Conservation (phyloP, 2,329 filamentous ascomycete genomes). For the Pestalotiopsis sp. region DNA sequence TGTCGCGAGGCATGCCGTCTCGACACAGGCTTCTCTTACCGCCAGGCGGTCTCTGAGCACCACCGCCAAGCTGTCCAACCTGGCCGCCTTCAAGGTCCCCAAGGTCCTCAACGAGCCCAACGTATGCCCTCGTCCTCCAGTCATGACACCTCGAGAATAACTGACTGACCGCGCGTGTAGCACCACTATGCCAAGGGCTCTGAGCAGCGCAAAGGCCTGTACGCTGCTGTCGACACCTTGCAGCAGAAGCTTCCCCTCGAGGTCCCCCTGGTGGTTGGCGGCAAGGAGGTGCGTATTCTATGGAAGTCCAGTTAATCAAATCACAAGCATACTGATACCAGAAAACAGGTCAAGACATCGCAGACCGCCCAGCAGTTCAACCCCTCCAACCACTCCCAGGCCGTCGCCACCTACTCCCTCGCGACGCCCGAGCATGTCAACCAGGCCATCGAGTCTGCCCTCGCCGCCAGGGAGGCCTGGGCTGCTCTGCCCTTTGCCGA, state of each 20-base stretch:
- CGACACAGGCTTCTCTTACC: conserved; percentile 19
- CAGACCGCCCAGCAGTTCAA: conserved; percentile 73
- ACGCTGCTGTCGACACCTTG: conserved; percentile 70
- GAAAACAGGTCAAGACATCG: conserved; percentile 64
- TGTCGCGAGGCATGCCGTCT: conserved; percentile 3
- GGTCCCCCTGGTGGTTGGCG: conserved; percentile 82
- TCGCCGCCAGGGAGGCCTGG: conserved; percentile 86
- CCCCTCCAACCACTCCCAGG: conserved; percentile 76
- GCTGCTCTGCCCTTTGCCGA: conserved; percentile 86
- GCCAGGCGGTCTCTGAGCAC: conserved; percentile 26
- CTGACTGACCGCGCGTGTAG: conserved; percentile 45
- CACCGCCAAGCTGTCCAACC: conserved; percentile 50
- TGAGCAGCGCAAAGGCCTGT: conserved; percentile 74
- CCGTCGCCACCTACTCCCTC: conserved; percentile 82
- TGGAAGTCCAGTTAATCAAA: not conserved
- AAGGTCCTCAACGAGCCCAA: conserved; percentile 93
- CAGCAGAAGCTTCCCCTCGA: conserved; percentile 72
- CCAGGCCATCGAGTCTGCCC: conserved; percentile 79
- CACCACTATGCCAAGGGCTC: conserved; percentile 89
- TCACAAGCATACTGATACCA: not conserved
- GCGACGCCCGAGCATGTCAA: conserved; percentile 77
- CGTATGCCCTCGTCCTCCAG: conserved; percentile 54
- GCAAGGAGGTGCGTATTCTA: conserved; percentile 60
- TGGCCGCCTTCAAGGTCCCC: conserved; percentile 87
- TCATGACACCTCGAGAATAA: not conserved